Conservation (phyloP, 768 basidiomycete genomes). For the Daedalea quercina region DNA sequence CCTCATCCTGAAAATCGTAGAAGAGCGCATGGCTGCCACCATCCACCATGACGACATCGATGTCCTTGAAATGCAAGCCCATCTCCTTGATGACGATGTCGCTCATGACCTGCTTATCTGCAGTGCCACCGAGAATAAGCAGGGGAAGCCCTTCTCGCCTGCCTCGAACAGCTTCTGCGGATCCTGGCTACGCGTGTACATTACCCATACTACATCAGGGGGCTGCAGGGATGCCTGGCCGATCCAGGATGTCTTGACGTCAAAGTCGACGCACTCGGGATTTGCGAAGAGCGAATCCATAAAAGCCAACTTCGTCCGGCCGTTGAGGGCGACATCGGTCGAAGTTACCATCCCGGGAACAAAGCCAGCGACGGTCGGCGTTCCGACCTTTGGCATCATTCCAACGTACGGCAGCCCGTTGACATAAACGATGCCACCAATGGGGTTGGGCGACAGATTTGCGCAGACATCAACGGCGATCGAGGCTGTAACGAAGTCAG, state of each 20-base stretch:
- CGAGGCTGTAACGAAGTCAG: conserved; percentile 8
- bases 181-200: conserved; percentile 10
- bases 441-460: conserved; percentile 2
- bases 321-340: conserved; percentile 7
- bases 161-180: conserved; percentile 9
- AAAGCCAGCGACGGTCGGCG: conserved; percentile 6
- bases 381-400: conserved; percentile 6
- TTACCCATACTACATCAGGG: conserved; percentile 1
- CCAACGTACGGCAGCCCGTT: conserved; percentile 12
- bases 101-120: conserved; percentile 17
- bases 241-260: conserved; percentile 6
- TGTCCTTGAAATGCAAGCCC: conserved; percentile 27
- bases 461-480: conserved; percentile 14
- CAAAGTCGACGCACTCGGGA: conserved; percentile 4
- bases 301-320: conserved; percentile 10
- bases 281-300: conserved; percentile 8
- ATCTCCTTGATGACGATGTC: conserved; percentile 22
- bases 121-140: conserved; percentile 9
- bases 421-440: conserved; percentile 14
- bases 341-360: conserved; percentile 5
- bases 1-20: conserved; percentile 24
- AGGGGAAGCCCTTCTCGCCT: conserved; percentile 12
- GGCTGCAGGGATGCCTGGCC: conserved; percentile 11
- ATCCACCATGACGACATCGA: conserved; percentile 22
- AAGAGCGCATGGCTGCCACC: conserved; percentile 29